Conservation (phyloP, 768 basidiomycete species). For the Hirschioporus abietinus region DNA sequence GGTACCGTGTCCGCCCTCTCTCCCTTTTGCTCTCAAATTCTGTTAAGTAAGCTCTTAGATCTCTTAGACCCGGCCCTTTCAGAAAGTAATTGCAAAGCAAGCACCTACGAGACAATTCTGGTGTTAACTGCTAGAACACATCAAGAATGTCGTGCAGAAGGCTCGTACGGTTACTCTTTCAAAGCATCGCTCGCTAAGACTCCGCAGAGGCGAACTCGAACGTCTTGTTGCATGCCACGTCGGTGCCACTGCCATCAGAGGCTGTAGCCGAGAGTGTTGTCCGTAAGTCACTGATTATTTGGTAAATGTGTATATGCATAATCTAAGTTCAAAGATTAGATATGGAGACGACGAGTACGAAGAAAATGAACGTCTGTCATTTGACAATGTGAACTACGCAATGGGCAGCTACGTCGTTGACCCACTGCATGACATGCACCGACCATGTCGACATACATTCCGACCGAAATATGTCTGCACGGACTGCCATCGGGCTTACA, state of each 20-base stretch:
- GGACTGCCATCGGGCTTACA: constrained; percentile 1
- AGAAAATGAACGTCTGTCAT: constrained; percentile 6
- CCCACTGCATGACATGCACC: not conserved
- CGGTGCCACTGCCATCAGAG: constrained; percentile 3
- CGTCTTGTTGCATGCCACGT: constrained; percentile 10
- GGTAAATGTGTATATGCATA: not conserved
- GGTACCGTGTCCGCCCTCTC: too few relatives aligned
- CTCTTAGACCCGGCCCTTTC: too few relatives aligned
- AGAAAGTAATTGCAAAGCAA: too few relatives aligned
- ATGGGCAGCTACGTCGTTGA: not conserved
- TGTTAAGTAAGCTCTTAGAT: too few relatives aligned
- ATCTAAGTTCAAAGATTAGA: not conserved
- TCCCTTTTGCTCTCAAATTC: too few relatives aligned
- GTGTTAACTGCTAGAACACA: not conserved
- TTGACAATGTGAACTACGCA: not conserved
- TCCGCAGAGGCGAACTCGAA: constrained; percentile 3
- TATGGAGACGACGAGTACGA: constrained; percentile 1
- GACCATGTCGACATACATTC: constrained; percentile 1
- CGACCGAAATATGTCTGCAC: constrained; percentile 10
- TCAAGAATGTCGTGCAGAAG: not conserved
- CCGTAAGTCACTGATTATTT: not conserved
- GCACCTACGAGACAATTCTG: too few relatives aligned
- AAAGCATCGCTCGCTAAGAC: not conserved
- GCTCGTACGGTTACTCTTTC: not conserved
- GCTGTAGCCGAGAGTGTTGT: constrained; percentile 8